Evolutionary conservation across 192 early-diverging fungal species (phyloP), one percentile per base, ranked within the genome.

Genomic region (Entomortierella parvispora): DNA sequence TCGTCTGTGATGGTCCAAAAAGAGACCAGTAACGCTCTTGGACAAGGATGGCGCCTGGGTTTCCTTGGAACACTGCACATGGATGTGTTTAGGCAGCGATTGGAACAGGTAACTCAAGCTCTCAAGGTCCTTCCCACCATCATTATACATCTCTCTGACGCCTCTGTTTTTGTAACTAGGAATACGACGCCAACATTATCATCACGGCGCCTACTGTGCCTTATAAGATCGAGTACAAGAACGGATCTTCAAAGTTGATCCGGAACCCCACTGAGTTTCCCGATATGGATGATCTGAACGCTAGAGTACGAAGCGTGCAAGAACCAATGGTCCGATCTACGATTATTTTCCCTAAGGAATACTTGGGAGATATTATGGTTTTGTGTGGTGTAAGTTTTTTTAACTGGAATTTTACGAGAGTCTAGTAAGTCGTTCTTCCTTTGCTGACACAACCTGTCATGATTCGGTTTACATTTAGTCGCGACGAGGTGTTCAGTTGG

Each of bases 51-150:
- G 89, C 88, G 97, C 2, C 80, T 99, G 22, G 97, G 97, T 11
- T 99, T 99, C 58, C 69, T 99, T 55, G 97, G 97, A 20, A 98
- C 95, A 0, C 68, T 99, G 34, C 97, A 99, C 65, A 97, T 98
- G 97, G 97, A 99, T 79, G 97, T 99, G 29, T 99, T 99, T 69
- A 81, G 93, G 18, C 95, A 99, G 74, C 84, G 97, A 17, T 81
- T 99, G 32, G 96, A 94, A 58, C 89, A 94, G 68, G 87, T 88
- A 82, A 40, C 49, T 20, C 37, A n/a, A 2, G 20, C 42, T 10
- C 22, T 20, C 23, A 40, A 17, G 9, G 29, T 10, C 23, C 25
- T 6, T 50, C 58, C 4, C 25, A n/a, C n/a, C n/a, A n/a, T n/a
- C n/a, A n/a, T 49, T 22, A 5, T 20, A 49, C 18, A 15, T 4